Conservation (phyloP, 805 yeast species). For the Teunomyces pallodes region DNA sequence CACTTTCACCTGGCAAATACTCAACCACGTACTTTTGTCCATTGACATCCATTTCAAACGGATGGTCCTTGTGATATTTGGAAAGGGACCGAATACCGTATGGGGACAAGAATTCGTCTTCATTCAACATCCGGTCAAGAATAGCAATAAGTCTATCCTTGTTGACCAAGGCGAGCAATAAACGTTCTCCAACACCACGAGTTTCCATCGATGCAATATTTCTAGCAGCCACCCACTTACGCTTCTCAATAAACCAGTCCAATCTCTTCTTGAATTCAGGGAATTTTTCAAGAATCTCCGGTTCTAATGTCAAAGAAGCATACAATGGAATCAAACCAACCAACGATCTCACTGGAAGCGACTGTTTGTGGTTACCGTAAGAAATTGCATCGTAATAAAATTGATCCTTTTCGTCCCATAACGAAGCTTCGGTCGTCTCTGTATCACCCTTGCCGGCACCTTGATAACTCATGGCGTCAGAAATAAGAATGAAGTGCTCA, state of each 20-base stretch:
- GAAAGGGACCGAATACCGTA: slow-evolving; percentile 89
- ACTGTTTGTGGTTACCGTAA: slow-evolving; percentile 68
- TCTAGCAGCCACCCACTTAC: slow-evolving; percentile 66
- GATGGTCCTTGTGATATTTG: slow-evolving; percentile 79
- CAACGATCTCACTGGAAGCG: slow-evolving; percentile 80
- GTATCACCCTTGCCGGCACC: slow-evolving; percentile 40
- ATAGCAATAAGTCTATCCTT: slow-evolving; percentile 76
- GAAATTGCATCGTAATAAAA: slow-evolving; percentile 89
- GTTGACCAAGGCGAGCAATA: slow-evolving; percentile 75
- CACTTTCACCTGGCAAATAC: slow-evolving; percentile 85
- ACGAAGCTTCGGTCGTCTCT: slow-evolving; percentile 41
- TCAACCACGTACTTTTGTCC: slow-evolving; percentile 68
- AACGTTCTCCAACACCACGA: slow-evolving; percentile 79
- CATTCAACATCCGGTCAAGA: slow-evolving; percentile 78
- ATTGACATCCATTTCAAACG: slow-evolving; percentile 79
- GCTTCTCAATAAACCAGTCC: slow-evolving; percentile 77
- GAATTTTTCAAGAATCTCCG: slow-evolving; percentile 71
- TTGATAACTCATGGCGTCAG: slow-evolving; percentile 86
- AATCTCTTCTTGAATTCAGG: slow-evolving; percentile 81
- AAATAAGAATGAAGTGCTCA: slow-evolving; percentile 86
- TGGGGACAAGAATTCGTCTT: slow-evolving; percentile 76
- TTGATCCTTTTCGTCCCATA: slow-evolving; percentile 88
- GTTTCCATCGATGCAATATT: slow-evolving; percentile 82
- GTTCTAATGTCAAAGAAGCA: slow-evolving; percentile 86
- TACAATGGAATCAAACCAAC: slow-evolving; percentile 91